These are phyloP conservation scores for Astrothelium macrocarpum DNA, from an alignment of 495 filamentous ascomycete genomes.

Conservation along the genomic window DNA sequence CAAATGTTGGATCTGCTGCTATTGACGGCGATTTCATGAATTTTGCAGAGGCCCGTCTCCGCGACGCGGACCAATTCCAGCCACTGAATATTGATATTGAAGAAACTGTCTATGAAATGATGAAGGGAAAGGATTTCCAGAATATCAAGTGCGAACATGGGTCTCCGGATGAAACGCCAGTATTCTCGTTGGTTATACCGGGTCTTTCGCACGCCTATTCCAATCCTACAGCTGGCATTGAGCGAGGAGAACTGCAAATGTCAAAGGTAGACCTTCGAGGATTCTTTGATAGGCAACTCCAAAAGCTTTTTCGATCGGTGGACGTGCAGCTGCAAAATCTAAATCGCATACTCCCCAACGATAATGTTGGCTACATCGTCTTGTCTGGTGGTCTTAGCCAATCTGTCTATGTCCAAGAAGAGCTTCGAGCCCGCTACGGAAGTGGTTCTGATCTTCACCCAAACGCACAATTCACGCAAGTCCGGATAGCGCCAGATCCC, in stretches of 20 bases:
- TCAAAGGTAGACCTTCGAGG: conserved; percentile 39
- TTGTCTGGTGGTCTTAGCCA: conserved; percentile 58
- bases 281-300: conserved; percentile 48
- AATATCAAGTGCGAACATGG: conserved; percentile 33
- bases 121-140: conserved; percentile 27
- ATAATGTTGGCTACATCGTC: conserved; percentile 45
- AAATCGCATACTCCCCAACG: conserved; percentile 34
- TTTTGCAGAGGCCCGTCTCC: conserved; percentile 17
- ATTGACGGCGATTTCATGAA: conserved; percentile 28
- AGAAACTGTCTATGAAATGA: conserved; percentile 28
- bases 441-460: conserved; percentile 13
- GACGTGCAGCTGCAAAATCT: conserved; percentile 47
- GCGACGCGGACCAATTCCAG: conserved; percentile 12
- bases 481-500: conserved; percentile 31
- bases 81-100: conserved; percentile 17
- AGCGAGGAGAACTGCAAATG: conserved; percentile 36
- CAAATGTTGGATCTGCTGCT: conserved; percentile 25
- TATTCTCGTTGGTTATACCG: conserved; percentile 25
- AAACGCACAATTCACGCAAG: conserved; percentile 21
- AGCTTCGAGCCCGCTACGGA: conserved; percentile 22
- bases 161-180: conserved; percentile 27
- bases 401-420: conserved; percentile 46
- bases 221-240: conserved; percentile 31
- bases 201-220: conserved; percentile 33
- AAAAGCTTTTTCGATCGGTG: conserved; percentile 43